Evolutionary conservation across 805 yeast species (phyloP).

Genomic region (Ogataea kodamae): DNA sequence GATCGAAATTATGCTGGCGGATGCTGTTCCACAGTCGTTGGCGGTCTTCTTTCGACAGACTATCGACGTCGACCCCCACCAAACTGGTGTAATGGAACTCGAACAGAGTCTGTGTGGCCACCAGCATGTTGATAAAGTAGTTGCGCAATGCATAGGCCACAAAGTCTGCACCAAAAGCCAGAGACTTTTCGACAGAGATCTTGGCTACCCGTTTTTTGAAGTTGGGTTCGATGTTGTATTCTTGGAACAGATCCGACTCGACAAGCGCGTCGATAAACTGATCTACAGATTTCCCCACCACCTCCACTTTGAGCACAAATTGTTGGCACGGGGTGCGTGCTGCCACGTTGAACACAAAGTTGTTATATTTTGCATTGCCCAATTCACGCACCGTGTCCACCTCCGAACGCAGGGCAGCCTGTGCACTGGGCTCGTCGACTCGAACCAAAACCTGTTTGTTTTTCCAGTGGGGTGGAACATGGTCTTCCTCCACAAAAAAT

Average conservation of each 20-base stretch:
- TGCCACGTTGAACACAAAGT: constrained; percentile 17
- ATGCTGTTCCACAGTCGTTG: constrained; percentile 47
- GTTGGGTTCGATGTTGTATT: constrained; percentile 42
- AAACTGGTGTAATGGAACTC: constrained; percentile 40
- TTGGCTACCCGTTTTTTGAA: constrained; percentile 48
- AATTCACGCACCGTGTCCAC: constrained; percentile 19
- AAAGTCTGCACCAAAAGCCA: constrained; percentile 36
- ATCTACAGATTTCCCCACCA: constrained; percentile 12
- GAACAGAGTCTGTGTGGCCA: constrained; percentile 51
- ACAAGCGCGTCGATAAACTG: constrained; percentile 37
- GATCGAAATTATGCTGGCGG: constrained; percentile 47
- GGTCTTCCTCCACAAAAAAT: constrained; percentile 34
- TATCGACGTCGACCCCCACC: constrained; percentile 24
- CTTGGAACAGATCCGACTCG: constrained; percentile 43
- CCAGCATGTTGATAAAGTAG: constrained; percentile 49
- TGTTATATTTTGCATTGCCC: constrained; percentile 12
- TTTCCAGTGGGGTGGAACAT: constrained; percentile 12
- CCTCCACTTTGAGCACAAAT: constrained; percentile 4
- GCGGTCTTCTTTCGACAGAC: constrained; percentile 40
- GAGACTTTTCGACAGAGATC: constrained; percentile 45
- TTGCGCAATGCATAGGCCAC: constrained; percentile 47
- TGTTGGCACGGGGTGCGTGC: constrained; percentile 3
- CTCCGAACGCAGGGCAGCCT: constrained; percentile 21
- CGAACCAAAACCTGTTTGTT: constrained; percentile 15
- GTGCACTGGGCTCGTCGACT: constrained; percentile 16